Percentiles rank a stretch among this genome's conserved stretches.
phyloP scores from a whole-genome alignment of 1,139 yeast species.

The Nakaseomyces uthaithaninus region DNA sequence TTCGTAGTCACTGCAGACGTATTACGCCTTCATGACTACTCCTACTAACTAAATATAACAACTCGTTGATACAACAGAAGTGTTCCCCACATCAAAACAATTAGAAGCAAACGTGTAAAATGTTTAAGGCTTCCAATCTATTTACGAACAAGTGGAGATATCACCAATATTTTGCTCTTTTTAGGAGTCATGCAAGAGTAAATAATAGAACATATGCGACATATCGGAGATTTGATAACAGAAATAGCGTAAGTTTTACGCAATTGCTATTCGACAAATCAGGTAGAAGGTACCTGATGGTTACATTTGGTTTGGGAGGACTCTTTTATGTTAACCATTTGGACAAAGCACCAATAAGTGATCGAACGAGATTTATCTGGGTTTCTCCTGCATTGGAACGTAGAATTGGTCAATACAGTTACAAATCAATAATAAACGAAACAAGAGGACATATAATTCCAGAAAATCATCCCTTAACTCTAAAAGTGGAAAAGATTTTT shows the following conservation, averaged over 20 bases:
- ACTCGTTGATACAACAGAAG: no score
- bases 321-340: conserved; percentile 56
- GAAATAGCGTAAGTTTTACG: conserved; percentile 13
- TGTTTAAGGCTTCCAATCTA: no score
- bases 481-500: conserved; percentile 53
- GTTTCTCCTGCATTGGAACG: conserved; percentile 61
- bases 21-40: no score
- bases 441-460: conserved; percentile 44
- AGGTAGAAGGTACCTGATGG: conserved; percentile 25
- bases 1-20: no score
- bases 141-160: no score
- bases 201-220: not conserved
- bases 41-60: no score
- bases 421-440: conserved; percentile 49
- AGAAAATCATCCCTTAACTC: conserved; percentile 45
- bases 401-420: conserved; percentile 60
- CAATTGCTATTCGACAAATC: conserved; percentile 22
- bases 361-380: conserved; percentile 65
- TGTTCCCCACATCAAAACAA: no score
- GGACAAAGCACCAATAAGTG: conserved; percentile 77
- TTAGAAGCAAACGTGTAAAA: no score
- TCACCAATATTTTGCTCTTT: no score
- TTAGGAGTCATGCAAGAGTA: no score
- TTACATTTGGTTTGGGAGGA: conserved; percentile 32
- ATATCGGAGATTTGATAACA: conserved; percentile 30